phyloP scores from a whole-genome alignment of 768 basidiomycete species.

The Termitomyces sp. region DNA sequence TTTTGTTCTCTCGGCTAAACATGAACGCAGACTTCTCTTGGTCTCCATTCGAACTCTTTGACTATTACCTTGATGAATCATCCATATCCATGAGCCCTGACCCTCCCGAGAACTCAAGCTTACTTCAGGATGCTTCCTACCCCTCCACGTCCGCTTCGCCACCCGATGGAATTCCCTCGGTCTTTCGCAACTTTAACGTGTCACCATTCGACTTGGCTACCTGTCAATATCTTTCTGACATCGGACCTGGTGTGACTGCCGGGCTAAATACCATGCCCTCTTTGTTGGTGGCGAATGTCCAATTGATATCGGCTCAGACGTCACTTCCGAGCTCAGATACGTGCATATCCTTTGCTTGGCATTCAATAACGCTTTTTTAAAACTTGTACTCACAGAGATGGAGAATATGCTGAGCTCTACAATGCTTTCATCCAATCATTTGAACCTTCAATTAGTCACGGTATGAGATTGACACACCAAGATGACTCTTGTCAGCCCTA shows the following conservation, averaged over 20 bases:
- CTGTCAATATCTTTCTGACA: background rate
- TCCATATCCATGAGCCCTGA: background rate
- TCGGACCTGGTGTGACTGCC: background rate
- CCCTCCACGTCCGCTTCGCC: background rate
- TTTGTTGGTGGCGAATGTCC: background rate
- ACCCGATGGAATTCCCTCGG: background rate
- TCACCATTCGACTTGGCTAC: background rate
- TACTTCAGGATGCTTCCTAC: background rate
- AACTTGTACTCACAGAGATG: background rate
- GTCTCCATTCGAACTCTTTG: background rate
- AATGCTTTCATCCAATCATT: background rate
- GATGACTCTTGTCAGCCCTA: background rate
- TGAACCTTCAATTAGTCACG: background rate
- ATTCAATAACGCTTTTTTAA: background rate
- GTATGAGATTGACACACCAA: background rate
- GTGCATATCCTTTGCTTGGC: background rate
- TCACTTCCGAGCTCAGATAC: background rate
- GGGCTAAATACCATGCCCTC: background rate
- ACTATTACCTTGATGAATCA: background rate
- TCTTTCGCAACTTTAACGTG: background rate
- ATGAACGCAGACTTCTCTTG: background rate
- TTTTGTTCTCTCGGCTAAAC: background rate
- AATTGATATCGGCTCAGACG: background rate
- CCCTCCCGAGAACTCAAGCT: background rate
- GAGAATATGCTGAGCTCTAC: background rate